Evolutionary conservation across 2,329 filamentous ascomycete genomes (phyloP).

Genomic region (Mariannaea elegans): DNA sequence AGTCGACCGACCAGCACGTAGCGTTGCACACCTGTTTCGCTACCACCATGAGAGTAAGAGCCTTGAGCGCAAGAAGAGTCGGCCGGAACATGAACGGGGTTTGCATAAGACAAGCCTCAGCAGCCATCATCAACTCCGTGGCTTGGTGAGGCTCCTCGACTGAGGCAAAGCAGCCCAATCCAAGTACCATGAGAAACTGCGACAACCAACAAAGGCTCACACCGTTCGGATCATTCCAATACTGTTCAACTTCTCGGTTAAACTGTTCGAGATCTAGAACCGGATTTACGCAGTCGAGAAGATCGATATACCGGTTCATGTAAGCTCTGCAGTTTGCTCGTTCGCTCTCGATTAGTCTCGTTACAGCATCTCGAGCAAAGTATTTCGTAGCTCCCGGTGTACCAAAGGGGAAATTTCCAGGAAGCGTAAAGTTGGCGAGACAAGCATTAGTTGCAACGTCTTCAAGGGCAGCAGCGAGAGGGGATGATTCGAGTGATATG

Average conservation of each 20-base stretch:
- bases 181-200: constrained; percentile 48
- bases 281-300: constrained; percentile 47
- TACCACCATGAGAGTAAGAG: constrained; percentile 45
- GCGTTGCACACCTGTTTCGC: constrained; percentile 50
- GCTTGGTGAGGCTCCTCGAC: constrained; percentile 44
- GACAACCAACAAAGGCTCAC: constrained; percentile 46
- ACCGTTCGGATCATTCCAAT: constrained; percentile 43
- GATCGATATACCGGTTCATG: constrained; percentile 41
- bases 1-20: constrained; percentile 49
- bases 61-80: constrained; percentile 43
- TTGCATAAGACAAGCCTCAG: constrained; percentile 49
- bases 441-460: constrained; percentile 47
- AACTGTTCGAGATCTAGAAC: constrained; percentile 45
- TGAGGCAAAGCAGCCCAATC: constrained; percentile 45
- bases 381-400: constrained; percentile 47
- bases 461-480: constrained; percentile 42
- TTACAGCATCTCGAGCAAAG: constrained; percentile 43
- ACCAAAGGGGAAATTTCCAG: constrained; percentile 50
- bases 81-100: constrained; percentile 50
- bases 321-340: constrained; percentile 38
- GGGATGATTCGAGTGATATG: constrained; percentile 37
- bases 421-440: constrained; percentile 46
- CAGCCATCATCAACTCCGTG: constrained; percentile 48
- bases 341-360: constrained; percentile 42
- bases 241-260: constrained; percentile 42